phyloP scores from a whole-genome alignment of 805 yeast species.

The Yarrowia sp. region DNA sequence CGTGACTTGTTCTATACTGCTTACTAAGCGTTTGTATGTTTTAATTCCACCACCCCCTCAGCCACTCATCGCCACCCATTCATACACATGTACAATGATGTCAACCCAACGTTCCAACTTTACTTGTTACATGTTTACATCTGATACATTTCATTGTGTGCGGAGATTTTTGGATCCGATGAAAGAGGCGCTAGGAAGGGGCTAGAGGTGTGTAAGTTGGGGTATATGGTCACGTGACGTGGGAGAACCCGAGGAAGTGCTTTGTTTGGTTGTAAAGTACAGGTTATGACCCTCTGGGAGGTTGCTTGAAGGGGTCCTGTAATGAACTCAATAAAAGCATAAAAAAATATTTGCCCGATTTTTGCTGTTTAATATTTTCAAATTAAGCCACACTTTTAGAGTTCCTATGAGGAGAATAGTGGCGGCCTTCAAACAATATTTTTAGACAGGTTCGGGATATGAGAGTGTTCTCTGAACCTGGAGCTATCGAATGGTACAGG shows the following conservation, averaged over 20 bases:
- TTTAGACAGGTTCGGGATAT: not conserved
- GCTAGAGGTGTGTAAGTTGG: too few relatives aligned
- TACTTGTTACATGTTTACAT: not conserved
- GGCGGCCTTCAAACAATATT: too few relatives aligned
- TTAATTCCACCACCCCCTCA: not conserved
- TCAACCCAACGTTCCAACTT: not conserved
- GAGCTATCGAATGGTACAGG: too few relatives aligned
- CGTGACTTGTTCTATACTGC: not conserved
- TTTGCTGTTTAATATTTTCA: not conserved
- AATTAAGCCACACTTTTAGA: not conserved
- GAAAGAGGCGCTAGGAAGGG: too few relatives aligned
- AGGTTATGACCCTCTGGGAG: not conserved
- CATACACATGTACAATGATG: conserved; percentile 4
- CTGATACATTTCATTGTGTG: conserved; percentile 2
- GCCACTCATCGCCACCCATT: not conserved
- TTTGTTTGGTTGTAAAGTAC: not conserved
- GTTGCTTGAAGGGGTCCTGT: too few relatives aligned
- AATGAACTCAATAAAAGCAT: conserved; percentile 3
- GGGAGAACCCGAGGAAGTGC: too few relatives aligned
- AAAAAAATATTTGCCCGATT: not conserved
- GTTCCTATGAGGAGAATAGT: not conserved
- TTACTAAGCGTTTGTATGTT: not conserved
- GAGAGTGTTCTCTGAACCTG: not conserved
- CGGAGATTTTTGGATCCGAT: not conserved
- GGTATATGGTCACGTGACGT: too few relatives aligned